A percentile compares a stretch with the other conserved stretches of the same genome.
Evolutionary conservation across 768 basidiomycete genomes (phyloP).

Genomic region (Amyloporia xantha): DNA sequence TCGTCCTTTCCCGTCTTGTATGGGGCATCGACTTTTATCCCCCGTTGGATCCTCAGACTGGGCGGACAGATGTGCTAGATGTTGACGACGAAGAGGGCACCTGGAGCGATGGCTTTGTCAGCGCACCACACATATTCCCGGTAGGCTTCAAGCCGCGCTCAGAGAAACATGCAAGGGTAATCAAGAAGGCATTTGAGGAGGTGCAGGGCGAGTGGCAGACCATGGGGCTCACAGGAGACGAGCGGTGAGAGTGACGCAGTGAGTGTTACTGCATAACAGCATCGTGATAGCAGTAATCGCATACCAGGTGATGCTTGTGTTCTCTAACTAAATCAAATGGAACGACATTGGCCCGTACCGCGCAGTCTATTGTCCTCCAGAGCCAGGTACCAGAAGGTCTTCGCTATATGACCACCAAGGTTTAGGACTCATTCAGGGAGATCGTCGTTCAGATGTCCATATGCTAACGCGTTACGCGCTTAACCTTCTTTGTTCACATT

Average conservation of each 20-base stretch:
- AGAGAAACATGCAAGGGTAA: background rate
- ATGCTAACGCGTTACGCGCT: too few species aligned
- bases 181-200: background rate
- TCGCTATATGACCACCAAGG: too few species aligned
- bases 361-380: too few species aligned
- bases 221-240: background rate
- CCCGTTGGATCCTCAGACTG: slow-evolving; percentile 1
- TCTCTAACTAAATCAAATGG: too few species aligned
- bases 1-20: slow-evolving; percentile 4
- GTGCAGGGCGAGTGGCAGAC: slow-evolving; percentile 1
- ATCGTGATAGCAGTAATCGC: too few species aligned
- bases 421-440: too few species aligned
- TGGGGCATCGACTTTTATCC: slow-evolving; percentile 7
- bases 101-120: slow-evolving; percentile 7
- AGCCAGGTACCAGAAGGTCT: too few species aligned
- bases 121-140: background rate
- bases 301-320: too few species aligned
- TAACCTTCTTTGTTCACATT: too few species aligned
- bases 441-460: too few species aligned
- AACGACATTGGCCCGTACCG: too few species aligned
- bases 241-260: background rate
- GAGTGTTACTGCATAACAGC: too few species aligned
- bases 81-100: slow-evolving; percentile 6
- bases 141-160: slow-evolving; percentile 5
- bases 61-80: slow-evolving; percentile 3